Base-by-base conservation (phyloP, 2,329 filamentous ascomycete species). In the Fusarium euwallaceae region DNA sequence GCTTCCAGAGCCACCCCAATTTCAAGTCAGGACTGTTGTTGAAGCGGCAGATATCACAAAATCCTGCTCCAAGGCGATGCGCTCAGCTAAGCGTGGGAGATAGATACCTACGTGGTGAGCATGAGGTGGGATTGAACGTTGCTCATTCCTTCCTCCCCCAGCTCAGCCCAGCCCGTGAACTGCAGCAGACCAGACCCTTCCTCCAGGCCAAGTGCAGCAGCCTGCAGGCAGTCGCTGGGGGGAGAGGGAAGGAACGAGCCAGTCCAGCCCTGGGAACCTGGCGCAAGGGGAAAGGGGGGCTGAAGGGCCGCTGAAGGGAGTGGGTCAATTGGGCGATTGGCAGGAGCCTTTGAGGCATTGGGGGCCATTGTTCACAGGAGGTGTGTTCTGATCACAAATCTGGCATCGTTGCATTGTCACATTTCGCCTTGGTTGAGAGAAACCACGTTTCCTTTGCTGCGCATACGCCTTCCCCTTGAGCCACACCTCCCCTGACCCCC, bases 251-350 rank as follows among this genome's bases (percentile, higher is more conserved):
- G 62, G 36, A 63, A 69, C 53, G 64, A 71, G 64, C 71, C 68
- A 76, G 66, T 73, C 61, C 48, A 66, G 63, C 62, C 64, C 70
- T 62, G 61, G 65, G 70, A 67, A 64, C 45, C 64, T 76, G 68
- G 69, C 66, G 70, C 69, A 75, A 76, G 63, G 71, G 73, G 71
- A 72, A 76, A 71, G 55, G 72, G 70, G 66, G 73, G 66, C 37
- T 59, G 41, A 59, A 56, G 66, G 69, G 61, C 65, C 48, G 53
- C 34, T 55, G 45, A 55, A 48, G 36, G 37, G 61, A 58, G 67
- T 39, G 65, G 39, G 60, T 55, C 37, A 34, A 66, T 66, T 72
- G 71, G 61, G 36, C 37, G 61, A 71, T 69, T 55, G 24, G 59
- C 48, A 64, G 34, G 41, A 62, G 17, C 29, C n/a, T 63, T 59